A percentile compares a stretch with the other conserved stretches of the same genome.
Evolutionary conservation across 2,329 filamentous ascomycete species (phyloP).

Genomic region (Fusarium sp.): DNA sequence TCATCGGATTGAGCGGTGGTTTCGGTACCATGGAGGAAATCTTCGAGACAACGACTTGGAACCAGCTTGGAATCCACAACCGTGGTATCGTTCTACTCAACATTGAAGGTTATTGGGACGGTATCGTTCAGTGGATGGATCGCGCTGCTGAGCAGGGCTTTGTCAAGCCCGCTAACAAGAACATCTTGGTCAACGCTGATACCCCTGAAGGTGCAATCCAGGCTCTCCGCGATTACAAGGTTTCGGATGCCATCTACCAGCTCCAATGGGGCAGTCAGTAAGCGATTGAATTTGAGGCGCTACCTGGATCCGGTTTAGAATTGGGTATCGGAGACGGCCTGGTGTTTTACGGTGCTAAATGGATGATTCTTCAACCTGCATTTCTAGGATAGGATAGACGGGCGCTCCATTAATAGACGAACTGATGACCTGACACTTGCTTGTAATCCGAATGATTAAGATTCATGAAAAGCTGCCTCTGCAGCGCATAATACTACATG

Average conservation of each 20-base stretch:
- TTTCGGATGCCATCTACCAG: conserved; percentile 79
- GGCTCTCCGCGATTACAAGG: conserved; percentile 78
- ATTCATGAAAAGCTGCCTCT: conserved; percentile 45
- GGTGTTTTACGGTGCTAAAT: conserved; percentile 36
- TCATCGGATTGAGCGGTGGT: conserved; percentile 87
- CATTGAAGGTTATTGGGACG: conserved; percentile 91
- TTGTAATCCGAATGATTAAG: conserved; percentile 26
- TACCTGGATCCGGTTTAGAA: conserved; percentile 13
- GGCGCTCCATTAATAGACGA: conserved; percentile 39
- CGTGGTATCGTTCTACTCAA: conserved; percentile 85
- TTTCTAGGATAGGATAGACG: conserved; percentile 36
- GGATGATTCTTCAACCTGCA: conserved; percentile 16
- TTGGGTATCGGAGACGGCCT: conserved; percentile 14
- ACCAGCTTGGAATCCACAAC: conserved; percentile 92
- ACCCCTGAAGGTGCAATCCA: conserved; percentile 77
- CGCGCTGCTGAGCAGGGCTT: conserved; percentile 82
- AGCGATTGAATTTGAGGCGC: conserved; percentile 23
- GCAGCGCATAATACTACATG: conserved; percentile 52
- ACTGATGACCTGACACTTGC: conserved; percentile 32
- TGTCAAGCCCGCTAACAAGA: conserved; percentile 74
- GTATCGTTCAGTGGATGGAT: conserved; percentile 82
- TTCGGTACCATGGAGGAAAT: conserved; percentile 97
- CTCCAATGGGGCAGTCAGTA: conserved; percentile 82
- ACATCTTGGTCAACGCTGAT: conserved; percentile 82
- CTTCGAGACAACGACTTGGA: conserved; percentile 92